Evolutionary conservation across 2,329 filamentous ascomycete genomes (phyloP), one percentile per base, ranked within the genome.

Genomic region (Sphaerulina populicola): DNA sequence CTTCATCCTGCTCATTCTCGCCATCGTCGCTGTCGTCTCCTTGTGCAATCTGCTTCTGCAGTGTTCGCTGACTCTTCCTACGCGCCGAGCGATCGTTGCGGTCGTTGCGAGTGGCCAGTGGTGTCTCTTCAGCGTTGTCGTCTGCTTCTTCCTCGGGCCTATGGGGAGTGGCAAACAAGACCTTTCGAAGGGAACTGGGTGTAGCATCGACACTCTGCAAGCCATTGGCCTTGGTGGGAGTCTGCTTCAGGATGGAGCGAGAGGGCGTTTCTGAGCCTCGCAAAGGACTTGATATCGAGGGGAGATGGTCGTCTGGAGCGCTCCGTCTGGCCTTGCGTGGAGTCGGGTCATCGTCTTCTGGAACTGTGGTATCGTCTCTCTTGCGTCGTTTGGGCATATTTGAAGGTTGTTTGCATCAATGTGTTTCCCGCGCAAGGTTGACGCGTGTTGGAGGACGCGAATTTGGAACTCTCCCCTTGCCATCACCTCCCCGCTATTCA

Each of bases 1-100:
- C 56, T 23, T 61, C 62, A 33, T 69, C 69, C 14, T 80, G 79
- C 61, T 86, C 72, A 12, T 69, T 68, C 30, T 73, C 73, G 44
- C 78, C 86, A 27, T 88, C 85, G 42, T 89, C 84, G 62, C 81
- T 84, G 23, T 77, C 75, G 7, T 74, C 77, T 14, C 78, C 81
- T 15, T 77, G 76, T 9, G 85, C 74, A 6, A 82, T 81, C 39
- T 82, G 82, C 63, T 90, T 82, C 35, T 94, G 83, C 46, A 96
- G 71, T 3, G 81, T 80, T 46, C 82, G 77, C 18, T 85, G 86
- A 66, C 87, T 94, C 74, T 95, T 96, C 63, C 83, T 83, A 62
- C 86, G 81, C 1, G 90, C 91, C 4, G 90, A 96, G 44, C 86
- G 82, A 69, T 96, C 88, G 57, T 86, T 85, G 39, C 39, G 46